Percentiles rank a stretch among this genome's conserved stretches.
Evolutionary conservation across 768 basidiomycete genomes (phyloP).

Genomic region (Punctularia strigosozonata): DNA sequence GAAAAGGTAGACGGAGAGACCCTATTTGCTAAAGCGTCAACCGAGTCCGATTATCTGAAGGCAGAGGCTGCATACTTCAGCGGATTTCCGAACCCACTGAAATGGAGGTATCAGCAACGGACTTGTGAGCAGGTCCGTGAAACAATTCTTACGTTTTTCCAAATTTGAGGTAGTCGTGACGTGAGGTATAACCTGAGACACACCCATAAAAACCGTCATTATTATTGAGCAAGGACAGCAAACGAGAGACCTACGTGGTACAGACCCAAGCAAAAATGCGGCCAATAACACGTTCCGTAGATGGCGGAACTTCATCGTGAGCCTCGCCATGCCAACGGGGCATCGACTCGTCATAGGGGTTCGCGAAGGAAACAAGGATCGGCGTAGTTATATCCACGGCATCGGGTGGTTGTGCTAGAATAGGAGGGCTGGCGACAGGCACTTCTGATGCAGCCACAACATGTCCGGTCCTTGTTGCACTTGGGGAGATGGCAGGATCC

Average conservation of each 20-base stretch:
- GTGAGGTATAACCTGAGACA: constrained; percentile 92
- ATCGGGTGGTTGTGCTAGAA: too few relatives aligned
- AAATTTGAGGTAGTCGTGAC: constrained; percentile 91
- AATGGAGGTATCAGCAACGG: too few relatives aligned
- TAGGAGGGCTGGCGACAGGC: too few relatives aligned
- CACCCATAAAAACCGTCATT: constrained; percentile 92
- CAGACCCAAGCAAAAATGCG: constrained; percentile 93
- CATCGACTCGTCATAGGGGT: too few relatives aligned
- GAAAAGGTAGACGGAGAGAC: constrained; percentile 90
- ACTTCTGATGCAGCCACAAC: constrained; percentile 27
- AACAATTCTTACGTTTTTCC: constrained; percentile 80
- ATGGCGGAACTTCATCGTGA: constrained; percentile 7
- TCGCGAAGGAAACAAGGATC: too few relatives aligned
- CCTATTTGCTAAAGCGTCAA: constrained; percentile 28
- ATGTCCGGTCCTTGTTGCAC: constrained; percentile 28
- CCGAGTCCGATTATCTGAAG: not conserved
- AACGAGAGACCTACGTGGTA: too few relatives aligned
- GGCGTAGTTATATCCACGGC: too few relatives aligned
- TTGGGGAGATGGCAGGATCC: constrained; percentile 14
- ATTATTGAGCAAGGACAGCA: too few relatives aligned
- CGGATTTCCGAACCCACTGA: constrained; percentile 82
- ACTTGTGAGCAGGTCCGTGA: too few relatives aligned
- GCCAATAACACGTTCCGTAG: constrained; percentile 61
- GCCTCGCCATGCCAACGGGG: too few relatives aligned
- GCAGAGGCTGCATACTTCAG: constrained; percentile 41